Percentiles rank a stretch among this genome's conserved stretches.
phyloP scores from a whole-genome alignment of 139 green algal genomes.

The Closterium sp. region DNA sequence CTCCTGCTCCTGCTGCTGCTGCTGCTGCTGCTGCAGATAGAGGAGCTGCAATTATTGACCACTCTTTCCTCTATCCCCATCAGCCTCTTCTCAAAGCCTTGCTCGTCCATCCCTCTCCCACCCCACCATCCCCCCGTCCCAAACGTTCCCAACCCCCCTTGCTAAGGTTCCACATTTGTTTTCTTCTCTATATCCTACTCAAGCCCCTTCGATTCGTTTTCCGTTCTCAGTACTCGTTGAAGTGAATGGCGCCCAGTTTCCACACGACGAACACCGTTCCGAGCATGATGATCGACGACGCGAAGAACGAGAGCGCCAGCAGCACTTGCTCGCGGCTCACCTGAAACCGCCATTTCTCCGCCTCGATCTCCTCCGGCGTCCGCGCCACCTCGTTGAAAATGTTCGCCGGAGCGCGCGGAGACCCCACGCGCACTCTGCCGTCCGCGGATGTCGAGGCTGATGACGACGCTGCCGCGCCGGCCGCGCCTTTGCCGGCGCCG shows the following conservation, averaged over 20 bases:
- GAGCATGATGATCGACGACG: slow-evolving; percentile 52
- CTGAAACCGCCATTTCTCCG: slow-evolving; percentile 37
- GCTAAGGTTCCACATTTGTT: background rate
- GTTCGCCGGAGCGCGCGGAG: slow-evolving; percentile 6
- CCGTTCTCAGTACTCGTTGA: slow-evolving; percentile 32
- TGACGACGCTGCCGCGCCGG: background rate
- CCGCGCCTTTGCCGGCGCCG: background rate
- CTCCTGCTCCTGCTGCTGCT: background rate
- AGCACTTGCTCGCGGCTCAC: slow-evolving; percentile 38
- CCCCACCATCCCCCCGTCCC: background rate
- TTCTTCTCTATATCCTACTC: background rate
- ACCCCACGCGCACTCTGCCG: background rate
- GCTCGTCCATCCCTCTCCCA: background rate
- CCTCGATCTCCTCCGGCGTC: slow-evolving; percentile 21
- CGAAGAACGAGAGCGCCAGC: slow-evolving; percentile 56
- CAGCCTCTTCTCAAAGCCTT: background rate
- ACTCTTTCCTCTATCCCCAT: background rate
- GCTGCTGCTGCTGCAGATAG: background rate
- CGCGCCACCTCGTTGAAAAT: slow-evolving; percentile 15
- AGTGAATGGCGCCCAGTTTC: slow-evolving; percentile 46
- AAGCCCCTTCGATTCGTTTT: background rate
- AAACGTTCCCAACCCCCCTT: background rate
- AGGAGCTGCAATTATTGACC: too few relatives aligned
- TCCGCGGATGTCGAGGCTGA: background rate
- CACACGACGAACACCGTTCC: slow-evolving; percentile 54